These are phyloP conservation scores for Botrytis medusae DNA, from an alignment of 2,329 filamentous ascomycete genomes.

Conservation along the genomic window DNA sequence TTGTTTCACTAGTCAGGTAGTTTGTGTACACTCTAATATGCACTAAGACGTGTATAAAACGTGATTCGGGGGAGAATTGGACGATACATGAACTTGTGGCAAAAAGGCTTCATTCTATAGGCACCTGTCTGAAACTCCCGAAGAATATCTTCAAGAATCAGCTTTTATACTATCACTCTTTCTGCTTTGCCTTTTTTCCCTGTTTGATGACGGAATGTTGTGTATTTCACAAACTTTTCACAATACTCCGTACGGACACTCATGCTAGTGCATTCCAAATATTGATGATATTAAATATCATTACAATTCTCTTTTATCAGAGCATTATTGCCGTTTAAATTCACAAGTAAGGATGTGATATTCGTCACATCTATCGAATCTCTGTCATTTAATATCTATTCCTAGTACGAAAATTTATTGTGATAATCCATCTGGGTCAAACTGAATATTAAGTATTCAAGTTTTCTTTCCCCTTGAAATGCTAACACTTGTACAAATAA, in stretches of 20 bases:
- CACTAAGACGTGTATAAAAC: not conserved
- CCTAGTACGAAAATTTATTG: not conserved
- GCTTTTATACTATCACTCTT: not conserved
- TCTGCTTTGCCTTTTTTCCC: not conserved
- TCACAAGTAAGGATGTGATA: not conserved
- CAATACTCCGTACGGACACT: not conserved
- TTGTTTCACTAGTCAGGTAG: not conserved
- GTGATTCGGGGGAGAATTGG: not conserved
- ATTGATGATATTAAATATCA: not conserved
- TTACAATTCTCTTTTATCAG: not conserved
- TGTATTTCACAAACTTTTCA: not conserved
- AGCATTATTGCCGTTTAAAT: not conserved
- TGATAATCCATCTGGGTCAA: not conserved
- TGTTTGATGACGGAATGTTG: not conserved
- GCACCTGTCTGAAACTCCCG: not conserved
- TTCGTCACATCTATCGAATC: not conserved
- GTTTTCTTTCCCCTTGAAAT: fast-evolving
- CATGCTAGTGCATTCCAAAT: not conserved
- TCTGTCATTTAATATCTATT: not conserved
- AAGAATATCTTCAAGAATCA: not conserved
- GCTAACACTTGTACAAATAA: not conserved
- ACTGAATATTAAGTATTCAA: not conserved
- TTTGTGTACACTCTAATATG: not conserved
- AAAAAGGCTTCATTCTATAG: not conserved
- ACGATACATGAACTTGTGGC: not conserved